Evolutionary conservation across 2,329 filamentous ascomycete genomes (phyloP).

Genomic region (Diaporthe destruens): DNA sequence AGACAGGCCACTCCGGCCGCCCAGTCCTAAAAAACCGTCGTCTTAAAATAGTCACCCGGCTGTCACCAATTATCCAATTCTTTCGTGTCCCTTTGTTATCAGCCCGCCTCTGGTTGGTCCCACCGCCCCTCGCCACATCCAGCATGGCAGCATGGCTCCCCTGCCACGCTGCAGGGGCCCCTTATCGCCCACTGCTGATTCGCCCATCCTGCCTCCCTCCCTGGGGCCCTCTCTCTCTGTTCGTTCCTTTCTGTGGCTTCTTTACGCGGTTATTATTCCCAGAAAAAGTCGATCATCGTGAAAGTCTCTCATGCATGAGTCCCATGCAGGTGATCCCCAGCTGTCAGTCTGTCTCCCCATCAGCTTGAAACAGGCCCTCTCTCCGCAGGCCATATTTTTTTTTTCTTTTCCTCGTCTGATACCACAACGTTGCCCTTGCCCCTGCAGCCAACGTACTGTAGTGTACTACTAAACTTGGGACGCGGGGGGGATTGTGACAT

Average conservation of each 20-base stretch:
- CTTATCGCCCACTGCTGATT: conserved; percentile 14
- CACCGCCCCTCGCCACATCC: conserved; percentile 19
- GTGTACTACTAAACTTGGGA: not conserved
- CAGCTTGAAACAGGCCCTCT: conserved; percentile 20
- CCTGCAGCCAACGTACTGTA: conserved; percentile 32
- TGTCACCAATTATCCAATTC: conserved; percentile 23
- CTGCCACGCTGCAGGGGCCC: not conserved
- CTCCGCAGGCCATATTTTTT: not conserved
- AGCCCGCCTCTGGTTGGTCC: conserved; percentile 28
- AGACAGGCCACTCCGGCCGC: not conserved
- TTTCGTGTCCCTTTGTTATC: conserved; percentile 28
- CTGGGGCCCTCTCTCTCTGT: too few species aligned
- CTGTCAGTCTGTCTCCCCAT: not conserved
- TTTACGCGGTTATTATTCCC: too few species aligned
- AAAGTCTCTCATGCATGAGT: not conserved
- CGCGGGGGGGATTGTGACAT: conserved; percentile 23
- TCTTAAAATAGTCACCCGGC: too few species aligned
- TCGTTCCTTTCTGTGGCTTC: not conserved
- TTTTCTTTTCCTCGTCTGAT: too few species aligned
- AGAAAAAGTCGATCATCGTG: not conserved
- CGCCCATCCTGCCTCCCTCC: too few species aligned
- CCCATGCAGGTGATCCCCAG: not conserved
- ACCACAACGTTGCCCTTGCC: not conserved
- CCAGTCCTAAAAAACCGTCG: not conserved
- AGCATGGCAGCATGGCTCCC: conserved; percentile 7